phyloP scores from a whole-genome alignment of 2,329 filamentous ascomycete genomes.

The Ophioceras dolichostomum region DNA sequence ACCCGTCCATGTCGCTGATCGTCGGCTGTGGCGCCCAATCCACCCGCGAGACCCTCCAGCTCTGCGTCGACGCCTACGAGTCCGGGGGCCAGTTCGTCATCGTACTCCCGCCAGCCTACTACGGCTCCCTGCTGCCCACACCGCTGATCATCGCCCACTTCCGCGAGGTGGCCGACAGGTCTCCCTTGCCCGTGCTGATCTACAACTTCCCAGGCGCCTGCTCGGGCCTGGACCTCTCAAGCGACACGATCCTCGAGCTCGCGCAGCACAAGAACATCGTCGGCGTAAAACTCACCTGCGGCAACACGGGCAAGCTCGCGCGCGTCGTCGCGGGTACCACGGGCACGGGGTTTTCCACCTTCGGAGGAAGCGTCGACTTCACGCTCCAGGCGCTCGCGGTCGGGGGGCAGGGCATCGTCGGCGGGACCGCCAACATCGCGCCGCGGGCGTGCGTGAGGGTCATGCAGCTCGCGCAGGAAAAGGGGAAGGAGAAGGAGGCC shows the following conservation, averaged over 20 bases:
- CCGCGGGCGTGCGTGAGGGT: constrained; percentile 49
- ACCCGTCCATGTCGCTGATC: constrained; percentile 43
- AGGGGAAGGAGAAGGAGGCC: constrained; percentile 47
- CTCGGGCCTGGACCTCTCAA: constrained; percentile 43
- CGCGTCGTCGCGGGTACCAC: constrained; percentile 32
- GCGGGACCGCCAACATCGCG: constrained; percentile 58
- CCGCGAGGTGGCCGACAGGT: constrained; percentile 42
- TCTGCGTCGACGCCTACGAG: constrained; percentile 50
- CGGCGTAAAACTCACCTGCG: constrained; percentile 51
- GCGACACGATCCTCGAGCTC: constrained; percentile 40
- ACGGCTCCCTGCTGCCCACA: constrained; percentile 45
- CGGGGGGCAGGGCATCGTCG: constrained; percentile 60
- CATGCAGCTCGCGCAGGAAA: constrained; percentile 43
- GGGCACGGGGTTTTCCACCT: constrained; percentile 43
- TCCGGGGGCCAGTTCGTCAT: constrained; percentile 57
- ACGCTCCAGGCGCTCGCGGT: constrained; percentile 57
- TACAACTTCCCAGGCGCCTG: constrained; percentile 52
- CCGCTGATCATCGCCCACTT: constrained; percentile 51
- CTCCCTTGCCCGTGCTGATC: constrained; percentile 46
- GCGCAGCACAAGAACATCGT: constrained; percentile 44
- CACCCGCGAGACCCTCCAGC: constrained; percentile 51
- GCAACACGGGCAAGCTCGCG: constrained; percentile 49
- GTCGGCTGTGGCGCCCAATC: constrained; percentile 60
- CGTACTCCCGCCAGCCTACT: constrained; percentile 58
- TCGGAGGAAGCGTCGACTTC: constrained; percentile 65